These are phyloP conservation scores for Fusarium napiforme DNA, from an alignment of 2,329 filamentous ascomycete species.

Conservation along the genomic window DNA sequence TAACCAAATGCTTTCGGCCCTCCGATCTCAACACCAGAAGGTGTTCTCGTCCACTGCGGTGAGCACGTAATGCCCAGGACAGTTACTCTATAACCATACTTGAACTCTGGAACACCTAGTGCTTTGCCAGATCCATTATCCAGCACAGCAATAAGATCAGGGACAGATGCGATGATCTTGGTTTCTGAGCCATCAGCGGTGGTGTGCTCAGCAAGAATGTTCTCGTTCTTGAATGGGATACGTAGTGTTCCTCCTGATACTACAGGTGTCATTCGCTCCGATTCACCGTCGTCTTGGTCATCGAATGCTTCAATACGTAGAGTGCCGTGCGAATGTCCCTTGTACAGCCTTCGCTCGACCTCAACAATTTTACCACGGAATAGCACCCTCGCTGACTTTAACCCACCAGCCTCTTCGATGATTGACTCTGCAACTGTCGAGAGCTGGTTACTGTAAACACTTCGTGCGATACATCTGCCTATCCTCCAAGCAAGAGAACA, in stretches of 20 bases:
- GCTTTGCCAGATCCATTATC: slow-evolving; percentile 18
- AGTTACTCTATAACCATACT: slow-evolving; percentile 17
- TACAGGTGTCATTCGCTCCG: not conserved
- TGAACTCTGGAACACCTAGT: slow-evolving; percentile 22
- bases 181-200: not conserved
- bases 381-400: not conserved
- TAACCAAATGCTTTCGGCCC: not conserved
- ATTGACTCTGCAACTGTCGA: not conserved
- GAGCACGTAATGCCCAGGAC: slow-evolving; percentile 18
- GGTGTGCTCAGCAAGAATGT: not conserved
- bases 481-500: not conserved
- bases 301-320: not conserved
- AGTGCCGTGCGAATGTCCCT: not conserved
- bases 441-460: not conserved
- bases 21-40: not conserved
- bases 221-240: not conserved
- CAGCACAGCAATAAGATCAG: slow-evolving; percentile 22
- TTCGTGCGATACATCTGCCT: not conserved
- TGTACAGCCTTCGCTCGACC: not conserved
- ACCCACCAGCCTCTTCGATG: not conserved
- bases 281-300: not conserved
- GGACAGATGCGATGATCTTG: not conserved
- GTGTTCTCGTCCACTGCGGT: slow-evolving; percentile 9
- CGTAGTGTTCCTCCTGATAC: not conserved
- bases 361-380: not conserved